Conservation (phyloP, 1,139 yeast species). For the Candida smagusa region DNA sequence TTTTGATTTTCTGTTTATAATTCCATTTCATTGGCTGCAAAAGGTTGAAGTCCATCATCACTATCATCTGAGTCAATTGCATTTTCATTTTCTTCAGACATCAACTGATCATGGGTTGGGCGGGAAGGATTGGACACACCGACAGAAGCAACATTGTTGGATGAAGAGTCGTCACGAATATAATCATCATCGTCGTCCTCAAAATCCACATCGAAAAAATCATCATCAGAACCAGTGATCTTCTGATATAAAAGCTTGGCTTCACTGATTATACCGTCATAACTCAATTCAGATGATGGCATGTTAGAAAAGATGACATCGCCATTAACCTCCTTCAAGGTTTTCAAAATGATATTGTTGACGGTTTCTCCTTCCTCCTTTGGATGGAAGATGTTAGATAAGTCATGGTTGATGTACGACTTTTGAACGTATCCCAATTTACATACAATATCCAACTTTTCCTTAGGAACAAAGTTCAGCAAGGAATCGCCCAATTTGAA, state of each 20-base stretch:
- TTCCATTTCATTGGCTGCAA: slow-evolving; percentile 71
- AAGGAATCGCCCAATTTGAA: slow-evolving; percentile 83
- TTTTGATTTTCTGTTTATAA: slow-evolving; percentile 24
- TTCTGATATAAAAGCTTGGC: slow-evolving; percentile 71
- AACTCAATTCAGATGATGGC: slow-evolving; percentile 82
- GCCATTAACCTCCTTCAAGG: slow-evolving; percentile 26
- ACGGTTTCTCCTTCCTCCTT: slow-evolving; percentile 17
- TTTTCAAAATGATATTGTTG: slow-evolving; percentile 29
- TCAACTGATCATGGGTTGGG: slow-evolving; percentile 11
- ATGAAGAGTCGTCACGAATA: slow-evolving; percentile 7
- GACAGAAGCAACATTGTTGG: slow-evolving; percentile 6
- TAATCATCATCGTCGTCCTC: slow-evolving; percentile 82
- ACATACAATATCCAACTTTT: slow-evolving; percentile 71
- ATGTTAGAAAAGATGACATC: slow-evolving; percentile 63
- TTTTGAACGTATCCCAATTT: slow-evolving; percentile 79
- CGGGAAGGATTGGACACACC: slow-evolving; percentile 4
- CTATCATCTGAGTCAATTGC: slow-evolving; percentile 42
- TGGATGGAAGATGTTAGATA: slow-evolving; percentile 38
- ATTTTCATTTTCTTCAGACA: slow-evolving; percentile 26
- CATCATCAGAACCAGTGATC: slow-evolving; percentile 90
- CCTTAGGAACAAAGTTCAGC: slow-evolving; percentile 79
- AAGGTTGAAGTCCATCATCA: slow-evolving; percentile 51
- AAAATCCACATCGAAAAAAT: slow-evolving; percentile 91
- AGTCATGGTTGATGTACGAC: slow-evolving; percentile 48
- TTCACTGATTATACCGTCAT: slow-evolving; percentile 84